Percentiles rank a stretch among this genome's conserved stretches.
phyloP scores from a whole-genome alignment of 2,329 filamentous ascomycete species.

The Herpotrichia juniperi region DNA sequence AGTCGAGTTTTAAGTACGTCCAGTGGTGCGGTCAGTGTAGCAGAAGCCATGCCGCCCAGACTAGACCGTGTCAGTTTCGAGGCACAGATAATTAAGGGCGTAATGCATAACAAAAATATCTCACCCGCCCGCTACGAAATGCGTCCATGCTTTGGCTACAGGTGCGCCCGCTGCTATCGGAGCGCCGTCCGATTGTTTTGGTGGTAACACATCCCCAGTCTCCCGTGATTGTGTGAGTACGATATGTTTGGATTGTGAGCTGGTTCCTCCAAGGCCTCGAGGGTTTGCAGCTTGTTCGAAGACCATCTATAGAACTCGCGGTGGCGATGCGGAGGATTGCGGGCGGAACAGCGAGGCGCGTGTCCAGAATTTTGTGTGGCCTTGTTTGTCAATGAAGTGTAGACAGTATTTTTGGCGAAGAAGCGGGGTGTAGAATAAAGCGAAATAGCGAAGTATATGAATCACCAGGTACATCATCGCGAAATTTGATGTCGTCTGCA shows the following conservation, averaged over 20 bases:
- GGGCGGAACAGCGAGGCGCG: conserved; percentile 5
- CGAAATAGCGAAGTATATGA: background rate
- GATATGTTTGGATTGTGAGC: conserved; percentile 31
- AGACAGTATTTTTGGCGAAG: background rate
- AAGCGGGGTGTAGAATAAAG: background rate
- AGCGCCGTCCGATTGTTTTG: conserved; percentile 48
- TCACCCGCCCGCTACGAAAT: conserved; percentile 90
- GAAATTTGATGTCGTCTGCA: conserved; percentile 21
- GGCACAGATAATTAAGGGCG: background rate
- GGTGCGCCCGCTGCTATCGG: conserved; percentile 49
- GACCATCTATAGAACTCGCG: conserved; percentile 36
- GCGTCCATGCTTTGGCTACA: conserved; percentile 79
- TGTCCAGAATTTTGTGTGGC: background rate
- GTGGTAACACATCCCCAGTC: conserved; percentile 62
- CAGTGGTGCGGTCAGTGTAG: conserved; percentile 90
- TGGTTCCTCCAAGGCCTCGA: conserved; percentile 35
- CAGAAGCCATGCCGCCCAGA: conserved; percentile 86
- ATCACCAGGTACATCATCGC: background rate
- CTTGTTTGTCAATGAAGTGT: background rate
- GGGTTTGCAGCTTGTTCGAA: conserved; percentile 38
- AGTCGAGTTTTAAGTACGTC: conserved; percentile 93
- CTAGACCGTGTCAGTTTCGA: conserved; percentile 54
- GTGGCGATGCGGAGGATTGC: background rate
- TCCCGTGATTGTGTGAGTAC: conserved; percentile 62
- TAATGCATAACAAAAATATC: conserved; percentile 8